Conservation (phyloP, 176 grass and related monocot genomes). For the Miscanthus lutarioriparius region DNA sequence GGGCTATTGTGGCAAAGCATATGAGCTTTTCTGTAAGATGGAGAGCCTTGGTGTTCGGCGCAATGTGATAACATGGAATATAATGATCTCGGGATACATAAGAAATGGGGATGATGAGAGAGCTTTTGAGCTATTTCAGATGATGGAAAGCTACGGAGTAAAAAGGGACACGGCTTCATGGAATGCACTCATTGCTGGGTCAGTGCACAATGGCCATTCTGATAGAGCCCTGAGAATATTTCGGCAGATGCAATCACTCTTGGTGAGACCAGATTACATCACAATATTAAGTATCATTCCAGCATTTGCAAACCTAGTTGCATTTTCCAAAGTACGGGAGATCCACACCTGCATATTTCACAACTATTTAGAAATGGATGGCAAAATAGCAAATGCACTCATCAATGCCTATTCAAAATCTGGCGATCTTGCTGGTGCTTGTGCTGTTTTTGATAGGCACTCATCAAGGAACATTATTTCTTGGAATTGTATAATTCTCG, state of each 20-base stretch:
- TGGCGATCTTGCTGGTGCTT: conserved; percentile 53
- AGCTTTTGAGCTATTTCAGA: conserved; percentile 74
- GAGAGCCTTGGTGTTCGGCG: conserved; percentile 47
- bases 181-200: conserved; percentile 81
- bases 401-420: conserved; percentile 71
- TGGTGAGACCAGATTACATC: conserved; percentile 50
- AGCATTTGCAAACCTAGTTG: conserved; percentile 60
- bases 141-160: conserved; percentile 59
- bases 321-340: conserved; percentile 60
- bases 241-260: conserved; percentile 56
- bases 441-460: conserved; percentile 60
- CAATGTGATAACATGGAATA: conserved; percentile 80
- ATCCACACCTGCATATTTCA: conserved; percentile 62
- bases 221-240: conserved; percentile 70
- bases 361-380: conserved; percentile 52
- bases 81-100: conserved; percentile 78
- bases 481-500: conserved; percentile 70
- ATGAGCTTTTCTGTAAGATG: conserved; percentile 76
- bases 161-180: conserved; percentile 76
- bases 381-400: conserved; percentile 65
- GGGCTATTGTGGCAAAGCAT: conserved; percentile 71
- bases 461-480: conserved; percentile 60
- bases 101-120: conserved; percentile 71
- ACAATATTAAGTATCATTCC: conserved; percentile 80
- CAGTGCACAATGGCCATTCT: conserved; percentile 58